Conservation (phyloP, 345 rosid genomes). For the Aquilaria sinensis region DNA sequence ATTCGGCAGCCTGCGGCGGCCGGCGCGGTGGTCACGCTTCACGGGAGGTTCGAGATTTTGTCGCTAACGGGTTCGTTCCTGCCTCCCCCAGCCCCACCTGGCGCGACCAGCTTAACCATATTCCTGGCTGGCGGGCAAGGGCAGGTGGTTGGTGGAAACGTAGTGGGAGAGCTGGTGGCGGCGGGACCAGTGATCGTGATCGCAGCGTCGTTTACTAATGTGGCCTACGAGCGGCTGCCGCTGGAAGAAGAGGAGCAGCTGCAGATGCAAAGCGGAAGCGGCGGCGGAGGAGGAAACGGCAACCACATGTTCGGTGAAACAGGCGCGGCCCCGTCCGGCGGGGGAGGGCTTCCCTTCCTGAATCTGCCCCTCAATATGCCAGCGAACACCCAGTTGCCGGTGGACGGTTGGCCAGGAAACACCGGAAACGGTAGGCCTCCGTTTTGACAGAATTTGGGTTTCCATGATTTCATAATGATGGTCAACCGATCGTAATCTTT, state of each 20-base stretch:
- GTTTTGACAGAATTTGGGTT: slow-evolving; percentile 30
- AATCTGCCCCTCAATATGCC: slow-evolving; percentile 81
- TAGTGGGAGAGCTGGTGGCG: slow-evolving; percentile 85
- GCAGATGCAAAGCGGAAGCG: slow-evolving; percentile 49
- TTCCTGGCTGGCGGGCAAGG: slow-evolving; percentile 89
- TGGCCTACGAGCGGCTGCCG: slow-evolving; percentile 89
- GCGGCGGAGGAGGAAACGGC: slow-evolving; percentile 15
- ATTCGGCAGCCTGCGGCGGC: slow-evolving; percentile 85
- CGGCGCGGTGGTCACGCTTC: slow-evolving; percentile 71
- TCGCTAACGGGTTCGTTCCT: slow-evolving; percentile 87
- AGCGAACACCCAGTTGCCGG: slow-evolving; percentile 59
- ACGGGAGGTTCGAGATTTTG: slow-evolving; percentile 89
- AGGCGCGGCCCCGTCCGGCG: slow-evolving; percentile 30
- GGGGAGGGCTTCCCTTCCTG: slow-evolving; percentile 81
- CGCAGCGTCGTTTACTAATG: slow-evolving; percentile 89
- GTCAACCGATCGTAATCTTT: too few relatives aligned
- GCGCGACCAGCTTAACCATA: slow-evolving; percentile 84
- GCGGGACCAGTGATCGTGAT: slow-evolving; percentile 94
- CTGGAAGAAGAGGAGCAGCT: slow-evolving; percentile 82
- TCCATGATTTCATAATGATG: not conserved
- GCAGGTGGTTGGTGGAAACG: slow-evolving; percentile 92
- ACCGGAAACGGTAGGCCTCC: slow-evolving; percentile 50
- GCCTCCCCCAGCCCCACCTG: slow-evolving; percentile 96
- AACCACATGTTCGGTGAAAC: slow-evolving; percentile 24
- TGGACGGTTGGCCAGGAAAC: slow-evolving; percentile 78